Percentiles rank a stretch among this genome's conserved stretches.
These are phyloP conservation scores for Scedosporium dehoogii DNA, from an alignment of 2,329 filamentous ascomycete species.

Conservation along the genomic window DNA sequence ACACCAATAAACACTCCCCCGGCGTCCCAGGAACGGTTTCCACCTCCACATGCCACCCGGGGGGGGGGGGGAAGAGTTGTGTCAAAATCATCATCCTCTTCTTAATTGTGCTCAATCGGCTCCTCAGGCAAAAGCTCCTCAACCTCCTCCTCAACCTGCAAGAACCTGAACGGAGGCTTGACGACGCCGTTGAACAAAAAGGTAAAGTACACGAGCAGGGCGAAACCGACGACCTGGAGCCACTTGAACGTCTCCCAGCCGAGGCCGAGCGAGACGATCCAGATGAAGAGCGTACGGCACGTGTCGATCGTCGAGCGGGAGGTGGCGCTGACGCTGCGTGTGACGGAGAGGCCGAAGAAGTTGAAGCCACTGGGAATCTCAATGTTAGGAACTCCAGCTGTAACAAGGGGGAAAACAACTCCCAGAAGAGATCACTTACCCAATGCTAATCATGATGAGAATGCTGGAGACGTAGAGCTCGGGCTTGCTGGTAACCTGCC, in stretches of 20 bases:
- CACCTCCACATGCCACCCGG: too few relatives aligned
- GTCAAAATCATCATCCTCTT: not conserved
- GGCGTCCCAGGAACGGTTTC: not conserved
- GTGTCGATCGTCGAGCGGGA: slow-evolving; percentile 95
- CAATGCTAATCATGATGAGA: slow-evolving; percentile 95
- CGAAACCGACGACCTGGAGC: slow-evolving; percentile 87
- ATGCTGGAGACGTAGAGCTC: slow-evolving; percentile 68
- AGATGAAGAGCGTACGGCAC: slow-evolving; percentile 94
- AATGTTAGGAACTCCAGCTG: not conserved
- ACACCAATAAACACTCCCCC: not conserved
- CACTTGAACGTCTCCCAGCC: slow-evolving; percentile 98
- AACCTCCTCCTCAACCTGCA: slow-evolving; percentile 44
- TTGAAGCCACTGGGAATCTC: slow-evolving; percentile 69
- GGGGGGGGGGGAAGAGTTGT: not conserved
- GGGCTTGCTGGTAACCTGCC: slow-evolving; percentile 64
- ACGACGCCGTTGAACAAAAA: slow-evolving; percentile 94
- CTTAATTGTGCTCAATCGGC: slow-evolving; percentile 60
- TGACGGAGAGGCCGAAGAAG: slow-evolving; percentile 94
- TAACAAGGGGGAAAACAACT: not conserved
- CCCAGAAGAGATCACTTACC: slow-evolving; percentile 40
- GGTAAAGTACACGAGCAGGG: slow-evolving; percentile 85
- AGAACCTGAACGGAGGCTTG: slow-evolving; percentile 65
- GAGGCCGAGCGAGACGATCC: slow-evolving; percentile 84
- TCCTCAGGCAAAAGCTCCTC: slow-evolving; percentile 69
- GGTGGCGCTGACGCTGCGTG: slow-evolving; percentile 79